Conservation (phyloP, 2,329 filamentous ascomycete species). For the Verticillium albo-atrum region DNA sequence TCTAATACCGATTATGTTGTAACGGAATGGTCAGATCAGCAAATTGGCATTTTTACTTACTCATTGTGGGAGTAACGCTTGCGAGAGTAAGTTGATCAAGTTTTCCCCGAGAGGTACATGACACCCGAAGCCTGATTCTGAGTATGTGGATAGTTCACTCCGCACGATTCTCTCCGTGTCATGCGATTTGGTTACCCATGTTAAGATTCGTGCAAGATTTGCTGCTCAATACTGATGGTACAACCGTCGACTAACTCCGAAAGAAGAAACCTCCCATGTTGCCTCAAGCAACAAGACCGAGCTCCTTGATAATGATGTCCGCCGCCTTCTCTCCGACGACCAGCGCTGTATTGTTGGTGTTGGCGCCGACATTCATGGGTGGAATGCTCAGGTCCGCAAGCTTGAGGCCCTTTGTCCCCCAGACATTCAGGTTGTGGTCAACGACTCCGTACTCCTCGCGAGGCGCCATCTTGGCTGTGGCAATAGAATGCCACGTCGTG, state of each 20-base stretch:
- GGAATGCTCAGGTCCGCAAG: constrained; percentile 33
- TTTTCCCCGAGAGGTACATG: too few species aligned
- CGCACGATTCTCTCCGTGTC: too few species aligned
- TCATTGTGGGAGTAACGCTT: too few species aligned
- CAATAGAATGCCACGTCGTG: constrained; percentile 42
- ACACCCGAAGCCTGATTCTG: too few species aligned
- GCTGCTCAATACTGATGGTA: too few species aligned
- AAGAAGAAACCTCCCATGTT: background rate
- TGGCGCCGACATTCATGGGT: constrained; percentile 36
- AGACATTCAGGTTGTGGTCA: constrained; percentile 34
- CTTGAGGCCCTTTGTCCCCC: constrained; percentile 36
- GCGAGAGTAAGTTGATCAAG: too few species aligned
- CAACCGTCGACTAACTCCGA: background rate
- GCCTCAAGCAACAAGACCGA: constrained; percentile 14
- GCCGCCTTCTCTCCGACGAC: constrained; percentile 43
- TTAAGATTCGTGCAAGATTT: too few species aligned
- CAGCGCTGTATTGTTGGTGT: constrained; percentile 45
- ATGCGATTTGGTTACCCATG: too few species aligned
- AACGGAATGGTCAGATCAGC: too few species aligned
- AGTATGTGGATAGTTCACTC: too few species aligned
- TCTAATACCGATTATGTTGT: too few species aligned
- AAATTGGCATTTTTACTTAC: too few species aligned
- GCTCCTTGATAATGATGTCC: constrained; percentile 33
- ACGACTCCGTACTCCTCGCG: constrained; percentile 35
- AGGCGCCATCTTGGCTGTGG: constrained; percentile 41